Base-by-base conservation (phyloP, 106 monocot species). In the Narthecium ossifragum region DNA sequence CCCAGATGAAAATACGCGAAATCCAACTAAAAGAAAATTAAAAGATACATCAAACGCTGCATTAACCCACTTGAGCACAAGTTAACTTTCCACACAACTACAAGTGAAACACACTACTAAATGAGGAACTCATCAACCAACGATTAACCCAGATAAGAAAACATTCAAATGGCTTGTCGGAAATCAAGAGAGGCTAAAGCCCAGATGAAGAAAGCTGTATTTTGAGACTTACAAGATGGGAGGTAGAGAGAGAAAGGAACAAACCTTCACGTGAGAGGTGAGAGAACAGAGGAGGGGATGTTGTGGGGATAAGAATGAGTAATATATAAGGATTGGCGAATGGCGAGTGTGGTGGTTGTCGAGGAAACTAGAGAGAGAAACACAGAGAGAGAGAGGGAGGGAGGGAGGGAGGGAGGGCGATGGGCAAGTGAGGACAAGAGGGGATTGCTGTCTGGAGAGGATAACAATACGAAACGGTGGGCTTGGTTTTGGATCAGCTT, bases 401-500 rank as follows among this genome's bases (percentile, higher is more conserved):
- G 2, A 23, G 32, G 11, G 36, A 26, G 20, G 37, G 9, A 37
- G 21, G 12, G 5, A 33, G 10, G 17, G 32, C 2, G 26, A 21
- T 22, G 17, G 40, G 46, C 21, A 43, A 43, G 43, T 62, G 25
- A 20, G 20, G 20, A 32, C 46, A 27, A 8, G 11, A 14, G 9
- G 27, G 8, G 6, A 37, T 34, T 38, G 11, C n/a, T n/a, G n/a
- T n/a, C n/a, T n/a, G n/a, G n/a, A 52, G 28, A 30, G 13, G 27
- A 59, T 14, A 33, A 20, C 38, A 29, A 4, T 17, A n/a, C 8
- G 5, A 34, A 34, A 31, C 24, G 12, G 39, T 4, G 43, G 6
- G n/a, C n/a, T 37, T 26, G 22, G 40, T 62, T 73, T 30, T 69
- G 72, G 82, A 82, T 82, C 51, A 77, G 77, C 34, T 65, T 71